Percentiles rank a stretch among this genome's conserved stretches.
These are phyloP conservation scores for Phytophthora colocasiae DNA, from an alignment of 352 stramenopile species.

Conservation along the genomic window DNA sequence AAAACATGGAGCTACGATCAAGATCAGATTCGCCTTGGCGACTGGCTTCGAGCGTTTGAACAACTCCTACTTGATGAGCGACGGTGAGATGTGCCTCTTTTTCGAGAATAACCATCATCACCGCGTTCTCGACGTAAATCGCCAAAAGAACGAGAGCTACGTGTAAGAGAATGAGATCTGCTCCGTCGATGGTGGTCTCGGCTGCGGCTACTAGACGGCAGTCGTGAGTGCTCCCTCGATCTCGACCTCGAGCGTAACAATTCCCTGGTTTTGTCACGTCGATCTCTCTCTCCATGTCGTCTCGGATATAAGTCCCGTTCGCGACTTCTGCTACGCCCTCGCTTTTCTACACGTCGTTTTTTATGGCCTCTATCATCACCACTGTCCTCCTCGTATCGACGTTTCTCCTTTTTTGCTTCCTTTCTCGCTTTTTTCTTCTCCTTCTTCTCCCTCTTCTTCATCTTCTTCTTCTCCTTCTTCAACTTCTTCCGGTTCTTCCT, in stretches of 20 bases:
- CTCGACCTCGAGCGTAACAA: conserved; percentile 14
- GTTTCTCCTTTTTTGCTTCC: conserved; percentile 13
- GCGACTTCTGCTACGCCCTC: conserved; percentile 4
- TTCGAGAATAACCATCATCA: conserved; percentile 2
- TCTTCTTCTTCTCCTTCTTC: conserved; percentile 15
- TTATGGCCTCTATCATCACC: conserved; percentile 5
- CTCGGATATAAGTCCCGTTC: not conserved
- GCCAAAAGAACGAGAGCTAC: not conserved
- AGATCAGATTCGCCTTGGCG: not conserved
- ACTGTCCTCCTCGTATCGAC: conserved; percentile 14
- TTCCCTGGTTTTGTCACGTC: not conserved
- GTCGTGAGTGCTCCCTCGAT: conserved; percentile 11
- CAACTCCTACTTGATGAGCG: conserved; percentile 18
- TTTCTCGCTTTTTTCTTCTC: conserved; percentile 34
- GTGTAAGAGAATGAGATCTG: conserved; percentile 5
- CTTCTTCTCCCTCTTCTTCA: conserved; percentile 41
- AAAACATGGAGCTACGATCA: not conserved
- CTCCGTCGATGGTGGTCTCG: not conserved
- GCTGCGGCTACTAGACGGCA: not conserved
- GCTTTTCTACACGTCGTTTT: not conserved
- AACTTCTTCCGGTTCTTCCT: conserved; percentile 31
- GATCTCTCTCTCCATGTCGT: not conserved
- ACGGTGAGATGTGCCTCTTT: conserved; percentile 3
- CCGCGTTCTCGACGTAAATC: not conserved
- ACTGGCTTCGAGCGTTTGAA: not conserved